Evolutionary conservation across 2,329 filamentous ascomycete species (phyloP).

Genomic region (Rhinocladiella mackenziei): DNA sequence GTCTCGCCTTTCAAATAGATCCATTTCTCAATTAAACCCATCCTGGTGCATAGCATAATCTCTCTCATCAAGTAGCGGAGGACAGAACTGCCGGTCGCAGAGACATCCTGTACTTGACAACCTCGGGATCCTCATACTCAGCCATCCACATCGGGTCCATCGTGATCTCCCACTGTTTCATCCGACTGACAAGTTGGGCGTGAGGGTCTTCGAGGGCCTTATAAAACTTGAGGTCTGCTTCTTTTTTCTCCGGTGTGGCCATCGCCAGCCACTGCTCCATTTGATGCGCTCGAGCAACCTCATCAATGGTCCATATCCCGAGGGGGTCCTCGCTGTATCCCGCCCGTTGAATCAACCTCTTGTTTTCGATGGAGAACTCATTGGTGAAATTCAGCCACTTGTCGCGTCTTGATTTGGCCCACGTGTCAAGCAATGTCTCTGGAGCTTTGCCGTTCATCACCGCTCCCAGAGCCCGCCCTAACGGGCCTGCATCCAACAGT

Average conservation of each 20-base stretch:
- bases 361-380: constrained; percentile 21
- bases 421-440: constrained; percentile 16
- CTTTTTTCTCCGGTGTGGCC: constrained; percentile 20
- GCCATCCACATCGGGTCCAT: constrained; percentile 26
- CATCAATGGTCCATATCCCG: constrained; percentile 19
- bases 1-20: no score
- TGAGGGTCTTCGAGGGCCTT: constrained; percentile 20
- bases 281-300: constrained; percentile 17
- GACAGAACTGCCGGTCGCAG: constrained; percentile 13
- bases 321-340: constrained; percentile 21
- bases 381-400: constrained; percentile 25
- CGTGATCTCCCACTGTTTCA: constrained; percentile 25
- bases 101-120: constrained; percentile 19
- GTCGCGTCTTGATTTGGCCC: constrained; percentile 16
- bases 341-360: constrained; percentile 16
- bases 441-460: constrained; percentile 19
- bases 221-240: constrained; percentile 17
- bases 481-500: constrained; percentile 20
- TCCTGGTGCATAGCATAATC: no score
- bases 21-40: no score
- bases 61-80: no score
- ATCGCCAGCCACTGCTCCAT: constrained; percentile 23
- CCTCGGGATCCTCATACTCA: constrained; percentile 21
- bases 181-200: constrained; percentile 19
- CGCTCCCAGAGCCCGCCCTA: constrained; percentile 18